Conservation (phyloP, 2,329 filamentous ascomycete genomes). For the Capronia americana region DNA sequence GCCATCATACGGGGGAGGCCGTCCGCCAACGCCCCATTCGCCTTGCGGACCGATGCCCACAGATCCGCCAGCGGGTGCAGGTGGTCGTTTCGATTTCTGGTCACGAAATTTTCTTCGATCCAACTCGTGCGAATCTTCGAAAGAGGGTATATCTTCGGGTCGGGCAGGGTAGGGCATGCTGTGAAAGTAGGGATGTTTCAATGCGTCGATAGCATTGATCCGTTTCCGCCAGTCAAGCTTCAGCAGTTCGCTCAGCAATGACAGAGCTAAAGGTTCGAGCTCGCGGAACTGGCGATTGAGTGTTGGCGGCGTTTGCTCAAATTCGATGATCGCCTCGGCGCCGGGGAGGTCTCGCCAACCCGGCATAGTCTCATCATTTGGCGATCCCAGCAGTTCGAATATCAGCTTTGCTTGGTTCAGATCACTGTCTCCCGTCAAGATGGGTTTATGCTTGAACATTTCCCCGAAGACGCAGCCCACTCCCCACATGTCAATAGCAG, state of each 20-base stretch:
- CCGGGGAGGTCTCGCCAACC: constrained; percentile 85
- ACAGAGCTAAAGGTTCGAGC: constrained; percentile 73
- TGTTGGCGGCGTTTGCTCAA: constrained; percentile 66
- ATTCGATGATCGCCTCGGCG: constrained; percentile 73
- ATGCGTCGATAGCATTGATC: constrained; percentile 90
- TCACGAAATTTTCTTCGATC: constrained; percentile 90
- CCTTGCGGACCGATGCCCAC: constrained; percentile 74
- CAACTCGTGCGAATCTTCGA: constrained; percentile 96
- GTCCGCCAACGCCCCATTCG: constrained; percentile 57
- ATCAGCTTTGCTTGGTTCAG: constrained; percentile 89
- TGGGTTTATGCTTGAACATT: constrained; percentile 93
- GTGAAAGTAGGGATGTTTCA: constrained; percentile 91
- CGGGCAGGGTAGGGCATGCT: constrained; percentile 77
- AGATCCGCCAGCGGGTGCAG: constrained; percentile 88
- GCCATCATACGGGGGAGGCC: constrained; percentile 44
- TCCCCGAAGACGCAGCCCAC: constrained; percentile 99
- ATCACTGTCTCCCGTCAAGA: constrained; percentile 88
- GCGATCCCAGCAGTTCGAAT: constrained; percentile 88
- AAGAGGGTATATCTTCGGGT: constrained; percentile 85
- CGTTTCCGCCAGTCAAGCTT: constrained; percentile 87
- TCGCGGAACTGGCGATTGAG: constrained; percentile 77
- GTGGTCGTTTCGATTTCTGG: constrained; percentile 81
- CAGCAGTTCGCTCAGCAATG: constrained; percentile 80
- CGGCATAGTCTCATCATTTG: constrained; percentile 90
- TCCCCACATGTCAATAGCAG: constrained; percentile 97